phyloP scores from a whole-genome alignment of 345 rosid genomes.

The Eucalyptus coolabah region DNA sequence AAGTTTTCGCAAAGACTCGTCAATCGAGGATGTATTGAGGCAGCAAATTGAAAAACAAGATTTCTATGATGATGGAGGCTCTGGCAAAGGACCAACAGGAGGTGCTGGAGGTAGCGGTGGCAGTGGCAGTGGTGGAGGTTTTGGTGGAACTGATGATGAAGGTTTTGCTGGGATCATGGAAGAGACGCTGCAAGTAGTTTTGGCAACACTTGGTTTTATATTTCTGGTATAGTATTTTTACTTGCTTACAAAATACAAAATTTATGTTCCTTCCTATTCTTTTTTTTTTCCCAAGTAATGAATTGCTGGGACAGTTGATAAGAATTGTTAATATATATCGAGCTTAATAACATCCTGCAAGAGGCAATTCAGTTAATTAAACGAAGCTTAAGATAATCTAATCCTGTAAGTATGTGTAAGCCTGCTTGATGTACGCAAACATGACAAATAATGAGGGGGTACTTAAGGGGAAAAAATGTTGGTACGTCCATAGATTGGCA shows the following conservation, averaged over 20 bases:
- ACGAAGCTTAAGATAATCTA: background rate
- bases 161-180: constrained; percentile 31
- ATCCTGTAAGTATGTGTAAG: background rate
- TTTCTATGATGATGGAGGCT: constrained; percentile 23
- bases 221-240: constrained; percentile 28
- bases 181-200: constrained; percentile 53
- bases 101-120: constrained; percentile 36
- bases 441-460: background rate
- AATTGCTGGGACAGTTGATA: background rate
- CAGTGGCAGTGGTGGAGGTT: constrained; percentile 8
- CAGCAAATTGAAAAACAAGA: constrained; percentile 53
- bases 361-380: background rate
- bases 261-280: background rate
- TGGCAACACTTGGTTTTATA: constrained; percentile 55
- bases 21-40: constrained; percentile 51
- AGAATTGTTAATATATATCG: background rate
- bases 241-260: background rate
- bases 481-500: background rate
- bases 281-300: background rate
- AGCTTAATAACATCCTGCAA: background rate
- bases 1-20: constrained; percentile 16
- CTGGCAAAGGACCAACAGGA: constrained; percentile 30
- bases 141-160: constrained; percentile 35
- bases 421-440: background rate
- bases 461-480: background rate